Evolutionary conservation across 2,329 filamentous ascomycete genomes (phyloP).

Genomic region (Emergomyces africanus): DNA sequence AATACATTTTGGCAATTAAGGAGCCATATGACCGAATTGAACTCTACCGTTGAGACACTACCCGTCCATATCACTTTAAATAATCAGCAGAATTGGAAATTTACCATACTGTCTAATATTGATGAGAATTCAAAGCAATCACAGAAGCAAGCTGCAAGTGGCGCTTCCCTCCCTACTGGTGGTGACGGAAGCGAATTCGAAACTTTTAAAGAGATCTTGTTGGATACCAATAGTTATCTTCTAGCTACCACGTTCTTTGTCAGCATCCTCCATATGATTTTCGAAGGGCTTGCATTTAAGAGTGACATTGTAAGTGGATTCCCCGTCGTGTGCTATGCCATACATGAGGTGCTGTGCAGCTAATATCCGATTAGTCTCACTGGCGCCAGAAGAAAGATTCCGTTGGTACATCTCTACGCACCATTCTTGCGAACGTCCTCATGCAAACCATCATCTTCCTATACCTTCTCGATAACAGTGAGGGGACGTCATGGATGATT

Average conservation of each 20-base stretch:
- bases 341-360: background rate
- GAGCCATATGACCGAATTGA: conserved; percentile 80
- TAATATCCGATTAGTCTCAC: conserved; percentile 44
- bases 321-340: background rate
- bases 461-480: conserved; percentile 92
- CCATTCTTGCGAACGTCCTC: conserved; percentile 92
- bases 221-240: conserved; percentile 89
- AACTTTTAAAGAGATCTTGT: conserved; percentile 88
- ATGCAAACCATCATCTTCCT: conserved; percentile 96
- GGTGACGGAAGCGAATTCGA: conserved; percentile 91
- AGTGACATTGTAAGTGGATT: conserved; percentile 60
- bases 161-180: conserved; percentile 56
- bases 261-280: conserved; percentile 80
- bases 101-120: conserved; percentile 68
- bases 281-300: conserved; percentile 93
- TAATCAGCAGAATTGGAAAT: conserved; percentile 81
- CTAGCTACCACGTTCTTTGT: conserved; percentile 74
- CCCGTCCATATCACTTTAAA: conserved; percentile 73
- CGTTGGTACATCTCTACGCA: conserved; percentile 88
- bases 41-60: conserved; percentile 71
- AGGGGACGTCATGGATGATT: conserved; percentile 99
- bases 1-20: conserved; percentile 98
- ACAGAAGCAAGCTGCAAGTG: conserved; percentile 63
- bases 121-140: conserved; percentile 81
- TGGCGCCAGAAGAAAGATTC: conserved; percentile 99